Percentiles rank a stretch among this genome's conserved stretches.
phyloP scores from a whole-genome alignment of 257 asterid species.

The Henckelia pumila region DNA sequence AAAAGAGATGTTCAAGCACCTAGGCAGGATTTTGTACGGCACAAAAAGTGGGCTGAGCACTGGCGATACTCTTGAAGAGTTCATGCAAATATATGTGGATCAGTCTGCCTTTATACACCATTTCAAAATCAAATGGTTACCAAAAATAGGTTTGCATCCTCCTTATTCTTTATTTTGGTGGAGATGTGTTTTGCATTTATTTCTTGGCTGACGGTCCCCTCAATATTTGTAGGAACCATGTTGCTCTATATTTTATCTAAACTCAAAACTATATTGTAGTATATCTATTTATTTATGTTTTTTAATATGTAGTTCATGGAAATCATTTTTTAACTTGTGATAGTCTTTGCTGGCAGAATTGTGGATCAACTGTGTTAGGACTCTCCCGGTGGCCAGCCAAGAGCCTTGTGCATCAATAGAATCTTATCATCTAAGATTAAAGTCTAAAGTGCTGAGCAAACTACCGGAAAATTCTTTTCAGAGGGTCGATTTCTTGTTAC shows the following conservation, averaged over 20 bases:
- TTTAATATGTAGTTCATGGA: not conserved
- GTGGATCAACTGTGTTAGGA: slow-evolving; percentile 40
- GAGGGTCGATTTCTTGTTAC: slow-evolving; percentile 46
- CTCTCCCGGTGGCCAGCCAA: slow-evolving; percentile 42
- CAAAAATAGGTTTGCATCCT: slow-evolving; percentile 33
- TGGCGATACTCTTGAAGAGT: slow-evolving; percentile 41
- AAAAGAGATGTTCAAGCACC: slow-evolving; percentile 51
- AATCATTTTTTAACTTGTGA: slow-evolving; percentile 13
- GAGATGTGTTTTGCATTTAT: not conserved
- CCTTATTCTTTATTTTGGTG: not conserved
- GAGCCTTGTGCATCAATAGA: slow-evolving; percentile 43
- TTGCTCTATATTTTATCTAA: slow-evolving; percentile 6
- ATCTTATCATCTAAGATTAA: slow-evolving; percentile 42
- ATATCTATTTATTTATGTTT: not conserved
- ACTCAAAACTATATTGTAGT: not conserved
- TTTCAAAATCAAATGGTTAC: slow-evolving; percentile 42
- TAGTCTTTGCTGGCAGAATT: slow-evolving; percentile 35
- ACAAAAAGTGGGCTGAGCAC: slow-evolving; percentile 35
- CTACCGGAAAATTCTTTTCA: slow-evolving; percentile 28
- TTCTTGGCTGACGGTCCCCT: not conserved
- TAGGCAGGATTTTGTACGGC: slow-evolving; percentile 49
- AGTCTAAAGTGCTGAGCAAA: slow-evolving; percentile 31
- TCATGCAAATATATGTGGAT: slow-evolving; percentile 44
- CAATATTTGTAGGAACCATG: not conserved
- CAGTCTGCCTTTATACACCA: slow-evolving; percentile 41